A percentile compares a stretch with the other conserved stretches of the same genome.
Conservation (phyloP, 257 asterid species). For the Penstemon eatonii region DNA sequence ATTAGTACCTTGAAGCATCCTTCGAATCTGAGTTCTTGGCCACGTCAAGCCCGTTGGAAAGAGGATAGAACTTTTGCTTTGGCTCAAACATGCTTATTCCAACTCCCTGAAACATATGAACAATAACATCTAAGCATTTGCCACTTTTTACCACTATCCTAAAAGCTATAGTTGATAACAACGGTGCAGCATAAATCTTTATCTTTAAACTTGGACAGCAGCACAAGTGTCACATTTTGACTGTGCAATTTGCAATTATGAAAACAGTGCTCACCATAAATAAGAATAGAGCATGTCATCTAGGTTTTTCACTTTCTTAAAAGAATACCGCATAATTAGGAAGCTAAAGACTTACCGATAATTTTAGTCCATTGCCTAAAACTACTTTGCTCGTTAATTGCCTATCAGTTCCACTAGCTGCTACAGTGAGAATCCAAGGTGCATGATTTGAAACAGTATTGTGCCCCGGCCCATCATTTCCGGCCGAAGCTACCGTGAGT, state of each 20-base stretch:
- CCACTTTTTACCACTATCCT: too few species aligned
- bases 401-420: slow-evolving; percentile 80
- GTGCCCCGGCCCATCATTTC: slow-evolving; percentile 69
- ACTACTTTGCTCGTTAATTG: slow-evolving; percentile 60
- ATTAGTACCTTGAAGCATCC: slow-evolving; percentile 50
- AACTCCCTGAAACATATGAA: slow-evolving; percentile 52
- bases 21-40: slow-evolving; percentile 54
- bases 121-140: not conserved
- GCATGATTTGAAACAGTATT: slow-evolving; percentile 67
- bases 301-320: not conserved
- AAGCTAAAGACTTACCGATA: slow-evolving; percentile 50
- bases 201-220: too few species aligned
- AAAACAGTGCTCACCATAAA: not conserved
- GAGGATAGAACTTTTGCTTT: slow-evolving; percentile 59
- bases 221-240: too few species aligned
- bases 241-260: too few species aligned
- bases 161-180: too few species aligned
- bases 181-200: too few species aligned
- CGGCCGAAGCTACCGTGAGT: slow-evolving; percentile 79
- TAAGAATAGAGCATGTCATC: not conserved
- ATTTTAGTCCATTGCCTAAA: slow-evolving; percentile 60
- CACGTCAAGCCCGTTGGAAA: slow-evolving; percentile 62
- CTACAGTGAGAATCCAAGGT: slow-evolving; percentile 90
- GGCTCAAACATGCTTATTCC: slow-evolving; percentile 71
- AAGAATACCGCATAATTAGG: too few species aligned